Percentiles rank a stretch among this genome's conserved stretches.
phyloP scores from a whole-genome alignment of 2,329 filamentous ascomycete species.

The Cladosporium cucumerinum region DNA sequence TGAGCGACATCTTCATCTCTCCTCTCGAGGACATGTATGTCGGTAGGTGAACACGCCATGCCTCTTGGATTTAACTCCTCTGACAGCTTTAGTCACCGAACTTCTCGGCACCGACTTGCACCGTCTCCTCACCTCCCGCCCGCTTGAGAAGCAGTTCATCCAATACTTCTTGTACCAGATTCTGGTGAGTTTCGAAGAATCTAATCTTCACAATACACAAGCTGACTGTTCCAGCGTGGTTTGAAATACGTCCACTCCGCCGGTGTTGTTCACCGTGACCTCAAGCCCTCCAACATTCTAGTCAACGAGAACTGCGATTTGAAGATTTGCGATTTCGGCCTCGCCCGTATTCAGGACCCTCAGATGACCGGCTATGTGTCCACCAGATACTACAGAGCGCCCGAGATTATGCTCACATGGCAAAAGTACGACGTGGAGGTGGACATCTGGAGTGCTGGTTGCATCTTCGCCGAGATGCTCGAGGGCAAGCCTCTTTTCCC shows the following conservation, averaged over 20 bases:
- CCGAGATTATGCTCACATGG: conserved; percentile 99
- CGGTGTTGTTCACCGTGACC: conserved; percentile 92
- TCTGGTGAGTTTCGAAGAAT: conserved; percentile 60
- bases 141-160: conserved; percentile 98
- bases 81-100: conserved; percentile 87
- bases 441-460: conserved; percentile 98
- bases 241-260: conserved; percentile 99
- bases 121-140: conserved; percentile 87
- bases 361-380: conserved; percentile 99
- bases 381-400: conserved; percentile 95
- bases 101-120: conserved; percentile 95
- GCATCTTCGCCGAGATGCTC: conserved; percentile 99
- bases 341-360: conserved; percentile 95
- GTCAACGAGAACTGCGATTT: conserved; percentile 99
- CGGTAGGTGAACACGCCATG: conserved; percentile 22
- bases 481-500: conserved; percentile 98
- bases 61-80: conserved; percentile 19
- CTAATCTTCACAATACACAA: background rate
- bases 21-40: conserved; percentile 93
- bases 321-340: conserved; percentile 98
- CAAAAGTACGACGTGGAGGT: conserved; percentile 99
- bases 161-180: conserved; percentile 99
- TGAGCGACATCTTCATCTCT: conserved; percentile 99
- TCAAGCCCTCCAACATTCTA: conserved; percentile 98
- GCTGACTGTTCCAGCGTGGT: conserved; percentile 62